Conservation (phyloP, 441 rosid species). For the Eruca vesicaria region DNA sequence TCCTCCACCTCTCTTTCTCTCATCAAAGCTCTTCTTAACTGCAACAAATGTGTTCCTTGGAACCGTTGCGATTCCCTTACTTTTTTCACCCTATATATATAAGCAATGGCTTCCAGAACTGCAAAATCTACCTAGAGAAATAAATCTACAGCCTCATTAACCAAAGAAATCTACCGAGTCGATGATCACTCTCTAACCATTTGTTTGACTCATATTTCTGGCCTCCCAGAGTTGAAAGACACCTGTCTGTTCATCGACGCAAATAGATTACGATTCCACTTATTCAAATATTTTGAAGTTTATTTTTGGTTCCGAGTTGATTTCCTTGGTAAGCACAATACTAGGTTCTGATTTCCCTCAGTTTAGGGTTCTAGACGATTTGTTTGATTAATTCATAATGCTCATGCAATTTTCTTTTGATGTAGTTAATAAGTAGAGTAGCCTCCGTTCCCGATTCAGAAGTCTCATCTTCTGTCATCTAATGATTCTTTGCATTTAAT, state of each 20-base stretch:
- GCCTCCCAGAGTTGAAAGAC: not conserved
- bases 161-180: not conserved
- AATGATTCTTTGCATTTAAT: too few species aligned
- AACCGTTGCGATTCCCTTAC: not conserved
- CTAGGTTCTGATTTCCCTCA: not conserved
- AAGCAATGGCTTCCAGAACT: not conserved
- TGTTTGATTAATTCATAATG: not conserved
- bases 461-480: too few species aligned
- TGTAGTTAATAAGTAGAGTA: too few species aligned
- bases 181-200: not conserved
- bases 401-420: not conserved
- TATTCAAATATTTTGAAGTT: not conserved
- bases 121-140: not conserved
- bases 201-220: not conserved
- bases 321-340: not conserved
- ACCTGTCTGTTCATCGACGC: not conserved
- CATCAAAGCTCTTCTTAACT: not conserved
- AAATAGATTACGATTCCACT: not conserved
- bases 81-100: not conserved
- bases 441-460: too few species aligned
- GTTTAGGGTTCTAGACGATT: not conserved
- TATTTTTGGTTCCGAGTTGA: not conserved
- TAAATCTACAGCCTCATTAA: not conserved
- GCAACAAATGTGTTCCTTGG: not conserved
- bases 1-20: not conserved